Percentiles rank a stretch among this genome's conserved stretches.
Evolutionary conservation across 129 eudicot species (phyloP).

Genomic region (Mikania micrantha): DNA sequence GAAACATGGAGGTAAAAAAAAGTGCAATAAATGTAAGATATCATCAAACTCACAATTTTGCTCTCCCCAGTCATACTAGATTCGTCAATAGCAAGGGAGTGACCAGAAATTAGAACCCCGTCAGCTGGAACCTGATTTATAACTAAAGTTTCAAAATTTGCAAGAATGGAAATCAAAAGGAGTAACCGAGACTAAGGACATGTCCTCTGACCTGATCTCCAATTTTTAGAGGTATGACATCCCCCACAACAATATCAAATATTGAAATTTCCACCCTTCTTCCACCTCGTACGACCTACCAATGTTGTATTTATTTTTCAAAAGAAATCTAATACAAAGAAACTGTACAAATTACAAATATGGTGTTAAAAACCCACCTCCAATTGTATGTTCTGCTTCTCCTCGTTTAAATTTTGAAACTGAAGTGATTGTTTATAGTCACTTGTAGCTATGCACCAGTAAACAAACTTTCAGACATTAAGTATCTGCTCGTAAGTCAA

Average conservation of each 20-base stretch:
- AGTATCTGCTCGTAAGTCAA: background rate
- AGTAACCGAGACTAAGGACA: background rate
- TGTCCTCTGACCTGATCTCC: constrained; percentile 74
- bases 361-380: constrained; percentile 50
- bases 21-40: background rate
- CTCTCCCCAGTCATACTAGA: constrained; percentile 99
- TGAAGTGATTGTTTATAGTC: constrained; percentile 92
- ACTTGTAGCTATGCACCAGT: constrained; percentile 59
- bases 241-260: constrained; percentile 92
- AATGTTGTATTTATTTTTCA: constrained; percentile 13
- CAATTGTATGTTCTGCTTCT: constrained; percentile 85
- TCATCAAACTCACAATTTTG: constrained; percentile 54
- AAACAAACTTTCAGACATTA: background rate
- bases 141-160: constrained; percentile 3
- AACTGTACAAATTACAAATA: background rate
- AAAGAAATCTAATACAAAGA: background rate
- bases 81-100: constrained; percentile 84
- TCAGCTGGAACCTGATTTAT: constrained; percentile 87
- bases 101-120: constrained; percentile 77
- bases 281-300: constrained; percentile 80
- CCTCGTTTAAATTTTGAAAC: constrained; percentile 75
- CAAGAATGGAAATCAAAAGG: constrained; percentile 8
- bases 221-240: constrained; percentile 83
- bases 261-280: constrained; percentile 67
- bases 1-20: background rate